phyloP scores from a whole-genome alignment of 192 early-diverging fungal species.

The Polychytrium aggregatum region DNA sequence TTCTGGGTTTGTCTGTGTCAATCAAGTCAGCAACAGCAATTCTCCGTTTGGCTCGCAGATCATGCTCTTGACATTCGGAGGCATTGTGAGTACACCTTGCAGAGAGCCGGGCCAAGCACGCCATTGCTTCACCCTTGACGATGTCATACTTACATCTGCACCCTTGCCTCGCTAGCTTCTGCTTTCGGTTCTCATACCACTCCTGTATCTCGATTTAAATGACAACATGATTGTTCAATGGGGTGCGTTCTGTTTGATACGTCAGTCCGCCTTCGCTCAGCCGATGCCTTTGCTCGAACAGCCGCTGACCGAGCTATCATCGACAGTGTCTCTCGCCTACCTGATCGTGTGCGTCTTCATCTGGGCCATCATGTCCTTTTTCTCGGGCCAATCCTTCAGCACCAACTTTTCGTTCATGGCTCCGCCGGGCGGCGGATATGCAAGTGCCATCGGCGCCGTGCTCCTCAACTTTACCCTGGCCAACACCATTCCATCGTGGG shows the following conservation, averaged over 20 bases:
- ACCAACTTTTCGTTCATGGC: too few relatives aligned
- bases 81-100: constrained; percentile 23
- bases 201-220: constrained; percentile 47
- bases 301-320: too few relatives aligned
- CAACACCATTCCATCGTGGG: constrained; percentile 54
- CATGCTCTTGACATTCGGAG: constrained; percentile 50
- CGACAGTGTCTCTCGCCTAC: constrained; percentile 38
- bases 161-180: constrained; percentile 2
- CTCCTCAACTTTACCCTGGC: too few relatives aligned
- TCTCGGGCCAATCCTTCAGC: too few relatives aligned
- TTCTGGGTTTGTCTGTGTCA: constrained; percentile 44
- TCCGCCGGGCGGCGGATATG: too few relatives aligned
- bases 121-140: too few relatives aligned
- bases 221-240: constrained; percentile 62
- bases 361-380: constrained; percentile 45
- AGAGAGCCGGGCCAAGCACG: neutral
- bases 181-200: constrained; percentile 38
- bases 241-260: too few relatives aligned
- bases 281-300: too few relatives aligned
- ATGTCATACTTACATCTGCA: too few relatives aligned
- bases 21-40: constrained; percentile 22
- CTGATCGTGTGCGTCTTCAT: constrained; percentile 39
- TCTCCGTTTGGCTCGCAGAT: constrained; percentile 45
- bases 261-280: too few relatives aligned
- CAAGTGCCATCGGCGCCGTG: too few relatives aligned